Evolutionary conservation across 1,284 basidiomycete genomes (phyloP), one percentile per base, ranked within the genome.

Genomic region (Schizophyllum amplum): DNA sequence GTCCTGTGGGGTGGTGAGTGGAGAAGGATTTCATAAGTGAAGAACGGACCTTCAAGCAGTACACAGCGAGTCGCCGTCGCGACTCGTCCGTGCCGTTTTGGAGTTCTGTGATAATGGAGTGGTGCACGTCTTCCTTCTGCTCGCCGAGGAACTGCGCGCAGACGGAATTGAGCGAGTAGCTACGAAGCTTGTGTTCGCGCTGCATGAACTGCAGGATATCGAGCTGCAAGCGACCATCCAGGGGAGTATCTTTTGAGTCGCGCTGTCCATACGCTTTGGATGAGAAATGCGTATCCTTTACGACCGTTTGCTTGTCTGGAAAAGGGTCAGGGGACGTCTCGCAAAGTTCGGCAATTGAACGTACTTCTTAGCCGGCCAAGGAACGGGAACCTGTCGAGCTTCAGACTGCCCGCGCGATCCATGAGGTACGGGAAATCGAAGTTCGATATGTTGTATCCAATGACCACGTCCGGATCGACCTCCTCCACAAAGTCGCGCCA

Each of bases 141-240:
- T 98, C 95, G 24, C 92, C 93, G 1, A 98, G 77, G 72, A 98
- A 98, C 65, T 94, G 92, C 1, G 95, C 89, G 68, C 94, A 98
- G 52, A 98, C 94, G 1, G 94, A 89, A 69, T 98, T 98, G 61
- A 98, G 85, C 0, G 94, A 92, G 69, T 98, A 98, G 66, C 90
- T 94, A 24, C 95, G 86, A 4, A 98, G 76, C 67, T 98, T 98
- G 75, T 97, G 89, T 69, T 98, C 95, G 60, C 94, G 83, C 66
- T 98, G 94, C 92, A 98, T 98, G 68, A 92, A 93, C 65, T 97
- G 94, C 47, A 98, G 79, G 22, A 98, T 73, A 77, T 98, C 94
- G 53, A 98, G 84, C 69, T 98, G 94, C 6, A 98, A 75, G 20
- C 94, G 84, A 22, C 94, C 95, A 61, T 96, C 90, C 42, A 98